These are phyloP conservation scores for Paralagenidium karlingii DNA, from an alignment of 352 stramenopile species.

Conservation along the genomic window DNA sequence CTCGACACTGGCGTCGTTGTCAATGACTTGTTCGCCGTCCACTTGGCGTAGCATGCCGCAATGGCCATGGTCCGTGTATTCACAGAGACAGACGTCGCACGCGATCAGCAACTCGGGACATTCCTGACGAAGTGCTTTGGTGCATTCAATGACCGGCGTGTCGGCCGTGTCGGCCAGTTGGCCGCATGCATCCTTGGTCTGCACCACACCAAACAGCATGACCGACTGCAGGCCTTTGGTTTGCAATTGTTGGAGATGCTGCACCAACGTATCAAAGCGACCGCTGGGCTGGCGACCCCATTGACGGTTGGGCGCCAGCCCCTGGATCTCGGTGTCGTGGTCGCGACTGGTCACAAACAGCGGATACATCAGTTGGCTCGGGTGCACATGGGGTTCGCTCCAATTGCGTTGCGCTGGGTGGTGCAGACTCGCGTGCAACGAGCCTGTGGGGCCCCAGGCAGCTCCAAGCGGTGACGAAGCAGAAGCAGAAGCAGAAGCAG, in stretches of 20 bases:
- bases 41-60: constrained; percentile 75
- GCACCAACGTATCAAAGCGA: constrained; percentile 53
- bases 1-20: constrained; percentile 94
- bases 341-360: constrained; percentile 73
- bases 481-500: too few relatives aligned
- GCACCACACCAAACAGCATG: constrained; percentile 85
- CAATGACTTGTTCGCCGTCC: constrained; percentile 92
- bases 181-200: constrained; percentile 65
- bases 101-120: constrained; percentile 70
- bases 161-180: constrained; percentile 56
- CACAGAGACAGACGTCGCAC: constrained; percentile 84
- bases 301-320: constrained; percentile 75
- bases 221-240: constrained; percentile 67
- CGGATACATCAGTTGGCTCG: constrained; percentile 83
- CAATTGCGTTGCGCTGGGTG: constrained; percentile 68
- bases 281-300: constrained; percentile 62
- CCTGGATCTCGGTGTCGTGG: constrained; percentile 60
- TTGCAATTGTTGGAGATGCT: constrained; percentile 53
- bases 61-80: constrained; percentile 85
- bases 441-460: constrained; percentile 9
- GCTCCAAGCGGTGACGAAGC: too few relatives aligned
- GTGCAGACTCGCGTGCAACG: constrained; percentile 72
- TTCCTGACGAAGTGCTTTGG: constrained; percentile 36
- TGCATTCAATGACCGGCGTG: constrained; percentile 73
- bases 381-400: constrained; percentile 80